Evolutionary conservation across 2,329 filamentous ascomycete genomes (phyloP).

Genomic region (Botryotinia narcissicola): DNA sequence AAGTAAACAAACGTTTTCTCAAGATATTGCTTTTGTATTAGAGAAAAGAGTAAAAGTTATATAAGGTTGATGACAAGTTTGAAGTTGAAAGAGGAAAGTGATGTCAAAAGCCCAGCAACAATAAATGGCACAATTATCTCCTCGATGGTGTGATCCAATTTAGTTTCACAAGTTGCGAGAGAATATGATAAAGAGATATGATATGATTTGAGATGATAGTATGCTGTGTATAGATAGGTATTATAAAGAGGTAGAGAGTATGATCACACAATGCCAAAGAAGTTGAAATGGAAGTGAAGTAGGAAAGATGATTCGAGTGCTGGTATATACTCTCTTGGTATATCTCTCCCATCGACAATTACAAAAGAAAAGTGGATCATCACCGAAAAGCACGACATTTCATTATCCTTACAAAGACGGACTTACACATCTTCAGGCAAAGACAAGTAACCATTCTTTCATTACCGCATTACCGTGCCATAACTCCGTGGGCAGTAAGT

Average conservation of each 20-base stretch:
- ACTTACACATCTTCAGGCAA: background rate
- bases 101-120: background rate
- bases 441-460: background rate
- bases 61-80: background rate
- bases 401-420: constrained; percentile 11
- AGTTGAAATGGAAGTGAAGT: background rate
- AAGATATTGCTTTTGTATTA: background rate
- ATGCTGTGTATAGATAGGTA: constrained; percentile 5
- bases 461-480: background rate
- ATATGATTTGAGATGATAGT: background rate
- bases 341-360: background rate
- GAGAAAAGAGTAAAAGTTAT: background rate
- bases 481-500: background rate
- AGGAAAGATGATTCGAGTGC: background rate
- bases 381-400: constrained; percentile 20
- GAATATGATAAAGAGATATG: background rate
- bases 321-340: constrained; percentile 13
- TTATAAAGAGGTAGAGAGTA: background rate
- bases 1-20: background rate
- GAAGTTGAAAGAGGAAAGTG: background rate
- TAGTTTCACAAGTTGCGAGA: background rate
- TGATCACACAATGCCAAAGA: background rate
- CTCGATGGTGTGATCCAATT: constrained; percentile 14
- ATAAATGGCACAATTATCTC: constrained; percentile 16
- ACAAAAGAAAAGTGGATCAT: constrained; percentile 10